Evolutionary conservation across 805 yeast species (phyloP), one percentile per base, ranked within the genome.

Genomic region (Yarrowia hollandica): DNA sequence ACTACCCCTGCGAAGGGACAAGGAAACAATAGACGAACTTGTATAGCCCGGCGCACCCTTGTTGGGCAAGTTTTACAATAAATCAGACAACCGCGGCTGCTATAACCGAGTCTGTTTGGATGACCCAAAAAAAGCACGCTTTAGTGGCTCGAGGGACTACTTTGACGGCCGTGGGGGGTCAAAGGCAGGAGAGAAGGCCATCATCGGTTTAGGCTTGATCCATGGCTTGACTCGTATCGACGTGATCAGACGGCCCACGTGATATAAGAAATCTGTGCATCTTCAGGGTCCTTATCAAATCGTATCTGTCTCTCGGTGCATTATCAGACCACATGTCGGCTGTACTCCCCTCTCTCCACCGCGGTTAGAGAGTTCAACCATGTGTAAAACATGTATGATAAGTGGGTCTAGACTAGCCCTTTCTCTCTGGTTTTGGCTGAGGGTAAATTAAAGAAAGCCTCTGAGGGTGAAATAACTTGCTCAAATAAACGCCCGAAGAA

Each of bases 401-500:
- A 30, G 52, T 44, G 52, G 35, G 50, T 42, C 50, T 42, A 42
- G 50, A 42, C 50, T 42, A 42, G 50, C n/a, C n/a, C n/a, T n/a
- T n/a, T n/a, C n/a, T n/a, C n/a, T 23, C 26, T 34, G 34, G 16
- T 10, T 4, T 7, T 18, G 22, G 11, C 6, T 21, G 21, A 5
- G 38, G 18, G 22, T 9, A 12, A 34, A n/a, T n/a, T n/a, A n/a
- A n/a, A n/a, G n/a, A n/a, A n/a, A n/a, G n/a, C n/a, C n/a, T n/a
- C n/a, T n/a, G 22, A 34, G n/a, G n/a, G 30, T 26, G 7, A 26
- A 26, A 12, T 4, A 12, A n/a, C n/a, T n/a, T n/a, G n/a, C n/a
- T 26, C 30, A 10, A 12, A 26, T 10, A 26, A 26, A 10, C 9
- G 30, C 30, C 30, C 30, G 11, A 26, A 26, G 11, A 3, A 12